Evolutionary conservation across 805 yeast genomes (phyloP).

Genomic region (Wickerhamomyces hampshirensis): DNA sequence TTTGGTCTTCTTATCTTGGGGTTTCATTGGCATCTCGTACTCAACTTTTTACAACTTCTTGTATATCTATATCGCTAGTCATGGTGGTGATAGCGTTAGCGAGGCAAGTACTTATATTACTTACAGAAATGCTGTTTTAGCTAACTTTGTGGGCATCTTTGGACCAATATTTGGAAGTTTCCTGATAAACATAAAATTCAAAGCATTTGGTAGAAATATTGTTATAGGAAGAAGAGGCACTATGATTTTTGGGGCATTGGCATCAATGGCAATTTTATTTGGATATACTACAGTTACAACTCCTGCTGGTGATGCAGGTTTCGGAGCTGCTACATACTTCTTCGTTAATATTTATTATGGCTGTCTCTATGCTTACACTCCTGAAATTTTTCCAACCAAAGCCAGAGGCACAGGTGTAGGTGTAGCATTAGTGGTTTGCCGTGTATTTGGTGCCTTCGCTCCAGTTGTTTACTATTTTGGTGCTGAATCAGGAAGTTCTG

Average conservation of each 20-base stretch:
- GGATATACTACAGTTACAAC: constrained; percentile 61
- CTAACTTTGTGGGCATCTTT: constrained; percentile 39
- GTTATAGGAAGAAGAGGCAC: constrained; percentile 54
- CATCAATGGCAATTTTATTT: constrained; percentile 54
- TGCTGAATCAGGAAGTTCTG: constrained; percentile 40
- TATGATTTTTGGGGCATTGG: constrained; percentile 44
- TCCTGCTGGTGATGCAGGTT: constrained; percentile 45
- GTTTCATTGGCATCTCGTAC: constrained; percentile 48
- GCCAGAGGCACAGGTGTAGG: constrained; percentile 59
- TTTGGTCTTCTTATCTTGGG: constrained; percentile 47
- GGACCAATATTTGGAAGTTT: constrained; percentile 48
- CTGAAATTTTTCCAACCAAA: constrained; percentile 53
- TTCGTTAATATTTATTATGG: constrained; percentile 49
- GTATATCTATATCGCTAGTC: constrained; percentile 44
- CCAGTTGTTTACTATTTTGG: constrained; percentile 52
- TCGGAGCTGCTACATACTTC: constrained; percentile 44
- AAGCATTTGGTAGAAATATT: constrained; percentile 4
- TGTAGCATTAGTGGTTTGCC: constrained; percentile 47
- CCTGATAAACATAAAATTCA: constrained; percentile 16
- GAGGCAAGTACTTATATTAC: constrained; percentile 35
- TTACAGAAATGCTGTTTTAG: constrained; percentile 44
- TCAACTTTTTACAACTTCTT: constrained; percentile 49
- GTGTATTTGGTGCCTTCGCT: constrained; percentile 51
- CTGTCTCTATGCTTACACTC: constrained; percentile 60
- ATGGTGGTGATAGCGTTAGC: constrained; percentile 43